These are phyloP conservation scores for Gastroboletus turbinatus DNA, from an alignment of 1,284 basidiomycete species.

Conservation along the genomic window DNA sequence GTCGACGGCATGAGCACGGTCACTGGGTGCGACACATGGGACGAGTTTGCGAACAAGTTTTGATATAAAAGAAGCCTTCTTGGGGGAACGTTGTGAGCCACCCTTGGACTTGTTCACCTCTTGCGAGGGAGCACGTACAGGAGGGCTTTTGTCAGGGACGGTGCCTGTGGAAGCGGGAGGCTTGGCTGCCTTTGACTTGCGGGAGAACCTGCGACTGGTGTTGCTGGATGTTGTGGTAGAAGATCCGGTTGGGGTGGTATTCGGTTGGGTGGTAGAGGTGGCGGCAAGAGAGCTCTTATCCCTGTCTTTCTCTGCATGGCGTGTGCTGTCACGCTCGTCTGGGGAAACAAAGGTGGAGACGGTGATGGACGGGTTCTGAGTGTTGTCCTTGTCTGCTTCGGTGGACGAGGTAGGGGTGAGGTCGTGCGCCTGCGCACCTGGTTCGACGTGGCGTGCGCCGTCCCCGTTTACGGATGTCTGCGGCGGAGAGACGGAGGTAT, in stretches of 20 bases:
- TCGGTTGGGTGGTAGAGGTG: conserved; percentile 38
- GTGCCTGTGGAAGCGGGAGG: conserved; percentile 16
- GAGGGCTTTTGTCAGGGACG: conserved; percentile 29
- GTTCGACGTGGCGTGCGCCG: conserved; percentile 19
- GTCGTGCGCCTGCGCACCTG: conserved; percentile 37
- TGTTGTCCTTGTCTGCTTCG: conserved; percentile 35
- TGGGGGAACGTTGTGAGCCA: conserved; percentile 37
- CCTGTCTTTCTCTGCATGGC: conserved; percentile 42
- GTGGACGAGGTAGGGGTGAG: conserved; percentile 34
- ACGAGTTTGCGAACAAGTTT: conserved; percentile 49
- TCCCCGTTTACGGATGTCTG: conserved; percentile 30
- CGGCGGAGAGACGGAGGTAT: conserved; percentile 10
- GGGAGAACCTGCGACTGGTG: conserved; percentile 32
- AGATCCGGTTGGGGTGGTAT: conserved; percentile 26
- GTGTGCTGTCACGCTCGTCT: conserved; percentile 35
- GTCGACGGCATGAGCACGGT: conserved; percentile 38
- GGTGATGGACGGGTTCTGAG: conserved; percentile 33
- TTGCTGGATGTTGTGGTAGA: conserved; percentile 25
- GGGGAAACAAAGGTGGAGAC: conserved; percentile 34
- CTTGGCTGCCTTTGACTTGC: conserved; percentile 30
- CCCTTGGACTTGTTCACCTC: conserved; percentile 36
- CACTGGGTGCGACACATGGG: conserved; percentile 47
- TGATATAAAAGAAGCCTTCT: conserved; percentile 45
- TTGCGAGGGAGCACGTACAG: conserved; percentile 36
- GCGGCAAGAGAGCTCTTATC: conserved; percentile 43